Base-by-base conservation (phyloP, 371 early-diverging fungal species). In the Ordospora pajunii region DNA sequence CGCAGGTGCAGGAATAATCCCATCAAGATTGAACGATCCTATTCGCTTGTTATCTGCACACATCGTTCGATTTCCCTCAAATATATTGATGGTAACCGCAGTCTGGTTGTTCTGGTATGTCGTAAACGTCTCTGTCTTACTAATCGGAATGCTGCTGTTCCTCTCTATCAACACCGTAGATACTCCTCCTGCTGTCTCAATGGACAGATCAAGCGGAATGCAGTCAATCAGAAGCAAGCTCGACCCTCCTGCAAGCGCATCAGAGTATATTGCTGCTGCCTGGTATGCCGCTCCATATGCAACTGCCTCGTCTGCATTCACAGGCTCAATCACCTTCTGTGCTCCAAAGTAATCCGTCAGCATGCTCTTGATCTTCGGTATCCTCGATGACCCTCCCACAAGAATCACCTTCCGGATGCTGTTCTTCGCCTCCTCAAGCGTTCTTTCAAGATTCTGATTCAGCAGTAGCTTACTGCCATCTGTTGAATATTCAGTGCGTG, bases 381-480 rank as follows among this genome's bases (percentile, higher is more conserved):
- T 83, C 77, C 85, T 80, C 27, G 82, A 78, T 17, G 81, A 79
- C 50, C 85, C 85, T 53, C 85, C 85, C 9, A 85, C 83, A 23
- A 80, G 73, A 45, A 85, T 63, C 48, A 85, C 78, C 52, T 79
- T 76, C 11, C 64, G 52, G 54, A 83, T 82, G 0, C 77, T 53
- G 14, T 49, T 70, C 14, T 66, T 53, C 0, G 25, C 44, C 42
- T 51, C 54, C 4, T 68, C 52, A 12, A 69, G 37, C 12, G 58
- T 22, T 40, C 64, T 51, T n/a, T 70, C 54, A 44, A 70, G 54
- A 70, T 77, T 78, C n/a, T 66, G 71, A 23, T 75, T 54, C 50
- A 73, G 27, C 23, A 52, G 43, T 63, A 73, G 68, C 65, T 48
- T 49, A 63, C 54, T 70, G 22, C 77, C 62, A 64, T 81, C 78